These are phyloP conservation scores for Lactarius pseudohatsudake DNA, from an alignment of 768 basidiomycete genomes.

Conservation along the genomic window DNA sequence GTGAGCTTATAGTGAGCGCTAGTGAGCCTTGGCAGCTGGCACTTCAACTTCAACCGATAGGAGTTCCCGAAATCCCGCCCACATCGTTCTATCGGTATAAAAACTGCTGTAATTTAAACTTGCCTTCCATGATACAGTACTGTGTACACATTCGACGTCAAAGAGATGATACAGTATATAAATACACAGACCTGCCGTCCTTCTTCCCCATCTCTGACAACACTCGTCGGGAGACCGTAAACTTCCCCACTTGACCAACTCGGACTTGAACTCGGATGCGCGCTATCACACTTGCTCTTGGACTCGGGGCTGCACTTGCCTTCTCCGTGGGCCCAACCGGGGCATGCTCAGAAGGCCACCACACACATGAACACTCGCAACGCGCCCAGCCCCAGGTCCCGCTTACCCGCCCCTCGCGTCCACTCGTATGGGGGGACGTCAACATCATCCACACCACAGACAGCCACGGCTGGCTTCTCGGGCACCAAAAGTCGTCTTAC, in stretches of 20 bases:
- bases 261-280: no score
- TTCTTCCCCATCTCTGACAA: background rate
- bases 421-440: slow-evolving; percentile 82
- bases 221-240: background rate
- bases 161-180: background rate
- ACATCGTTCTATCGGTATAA: no score
- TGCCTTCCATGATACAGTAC: background rate
- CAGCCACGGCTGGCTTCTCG: slow-evolving; percentile 78
- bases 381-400: slow-evolving; percentile 44
- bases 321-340: slow-evolving; percentile 28
- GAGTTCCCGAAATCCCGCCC: no score
- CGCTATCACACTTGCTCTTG: slow-evolving; percentile 13
- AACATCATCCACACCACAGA: slow-evolving; percentile 89
- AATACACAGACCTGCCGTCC: background rate
- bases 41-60: no score
- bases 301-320: no score
- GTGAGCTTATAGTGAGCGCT: no score
- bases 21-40: no score
- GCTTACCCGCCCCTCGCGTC: slow-evolving; percentile 58
- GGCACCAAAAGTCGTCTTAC: slow-evolving; percentile 71
- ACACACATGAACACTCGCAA: slow-evolving; percentile 37
- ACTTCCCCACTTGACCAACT: background rate
- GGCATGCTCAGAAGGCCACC: slow-evolving; percentile 1
- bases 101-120: background rate
- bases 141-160: slow-evolving; percentile 65